A percentile compares a stretch with the other conserved stretches of the same genome.
Evolutionary conservation across 306 rosid genomes (phyloP).

Genomic region (Pyrus betulifolia): DNA sequence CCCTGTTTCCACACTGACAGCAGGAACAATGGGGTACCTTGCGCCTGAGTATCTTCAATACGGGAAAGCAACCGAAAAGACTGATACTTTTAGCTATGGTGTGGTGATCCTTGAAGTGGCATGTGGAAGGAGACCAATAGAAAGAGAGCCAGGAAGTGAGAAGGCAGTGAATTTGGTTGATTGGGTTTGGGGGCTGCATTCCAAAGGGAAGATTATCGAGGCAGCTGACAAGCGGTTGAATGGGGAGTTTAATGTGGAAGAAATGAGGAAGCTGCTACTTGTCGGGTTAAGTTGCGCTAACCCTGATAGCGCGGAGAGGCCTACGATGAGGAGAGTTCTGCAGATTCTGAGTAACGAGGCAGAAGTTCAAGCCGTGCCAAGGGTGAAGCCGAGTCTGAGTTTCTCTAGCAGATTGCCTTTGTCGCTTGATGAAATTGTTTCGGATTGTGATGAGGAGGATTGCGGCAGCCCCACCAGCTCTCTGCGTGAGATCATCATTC

Average conservation of each 20-base stretch:
- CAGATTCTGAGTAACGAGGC: slow-evolving; percentile 43
- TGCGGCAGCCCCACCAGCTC: neutral
- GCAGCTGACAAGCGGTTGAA: slow-evolving; percentile 42
- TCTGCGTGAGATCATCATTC: slow-evolving; percentile 30
- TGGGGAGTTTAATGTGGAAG: slow-evolving; percentile 40
- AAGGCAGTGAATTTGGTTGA: slow-evolving; percentile 52
- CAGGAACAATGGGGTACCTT: slow-evolving; percentile 80
- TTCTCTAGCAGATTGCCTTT: slow-evolving; percentile 41
- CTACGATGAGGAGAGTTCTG: slow-evolving; percentile 43
- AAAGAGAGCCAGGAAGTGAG: slow-evolving; percentile 19
- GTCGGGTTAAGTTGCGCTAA: slow-evolving; percentile 46
- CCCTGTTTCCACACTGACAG: slow-evolving; percentile 68
- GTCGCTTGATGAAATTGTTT: slow-evolving; percentile 56
- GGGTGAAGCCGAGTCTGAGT: slow-evolving; percentile 35
- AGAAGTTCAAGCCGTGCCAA: slow-evolving; percentile 26
- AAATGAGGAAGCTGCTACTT: slow-evolving; percentile 42
- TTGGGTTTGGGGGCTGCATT: slow-evolving; percentile 51
- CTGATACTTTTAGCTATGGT: slow-evolving; percentile 70
- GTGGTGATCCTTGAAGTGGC: slow-evolving; percentile 57
- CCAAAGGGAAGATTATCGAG: slow-evolving; percentile 38
- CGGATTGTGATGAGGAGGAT: slow-evolving; percentile 32
- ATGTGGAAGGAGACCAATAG: slow-evolving; percentile 57
- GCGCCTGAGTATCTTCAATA: slow-evolving; percentile 83
- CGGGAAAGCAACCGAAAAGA: slow-evolving; percentile 76
- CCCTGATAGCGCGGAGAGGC: slow-evolving; percentile 41